These are phyloP conservation scores for Geotrichum bryndzae DNA, from an alignment of 1,139 yeast genomes.

Conservation along the genomic window DNA sequence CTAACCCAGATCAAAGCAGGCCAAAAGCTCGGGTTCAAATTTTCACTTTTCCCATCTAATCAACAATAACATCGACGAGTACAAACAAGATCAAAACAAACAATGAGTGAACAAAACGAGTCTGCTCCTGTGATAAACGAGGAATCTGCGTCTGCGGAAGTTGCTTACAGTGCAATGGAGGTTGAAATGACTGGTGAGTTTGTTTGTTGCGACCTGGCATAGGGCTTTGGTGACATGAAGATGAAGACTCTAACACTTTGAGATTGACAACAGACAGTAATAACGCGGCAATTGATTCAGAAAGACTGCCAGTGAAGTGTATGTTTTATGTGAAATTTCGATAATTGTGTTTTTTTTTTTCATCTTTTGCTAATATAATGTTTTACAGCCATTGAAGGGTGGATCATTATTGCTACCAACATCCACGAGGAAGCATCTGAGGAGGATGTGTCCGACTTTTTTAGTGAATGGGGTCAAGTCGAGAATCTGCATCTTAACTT, in stretches of 20 bases:
- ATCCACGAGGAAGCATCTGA: constrained; percentile 45
- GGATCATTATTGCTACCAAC: constrained; percentile 39
- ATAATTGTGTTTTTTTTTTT: neutral
- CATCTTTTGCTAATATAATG: neutral
- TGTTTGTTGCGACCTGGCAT: neutral
- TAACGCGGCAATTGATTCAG: neutral
- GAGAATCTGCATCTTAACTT: constrained; percentile 39
- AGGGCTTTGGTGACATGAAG: neutral
- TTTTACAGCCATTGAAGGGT: constrained; percentile 40
- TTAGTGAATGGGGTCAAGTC: constrained; percentile 41
- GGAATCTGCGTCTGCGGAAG: neutral
- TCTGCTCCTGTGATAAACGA: neutral
- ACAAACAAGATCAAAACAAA: neutral
- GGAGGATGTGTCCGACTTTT: constrained; percentile 41
- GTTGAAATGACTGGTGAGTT: constrained; percentile 3
- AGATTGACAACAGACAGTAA: neutral
- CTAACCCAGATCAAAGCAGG: neutral
- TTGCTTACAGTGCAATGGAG: constrained; percentile 1
- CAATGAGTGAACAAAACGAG: neutral
- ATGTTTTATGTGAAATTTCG: neutral
- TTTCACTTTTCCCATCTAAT: neutral
- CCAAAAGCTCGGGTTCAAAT: neutral
- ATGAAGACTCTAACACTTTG: neutral
- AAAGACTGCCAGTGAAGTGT: constrained; percentile 5
- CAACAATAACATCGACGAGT: neutral